Evolutionary conservation across 495 filamentous ascomycete species (phyloP), one percentile per base, ranked within the genome.

Genomic region (Haplographium delicatum): DNA sequence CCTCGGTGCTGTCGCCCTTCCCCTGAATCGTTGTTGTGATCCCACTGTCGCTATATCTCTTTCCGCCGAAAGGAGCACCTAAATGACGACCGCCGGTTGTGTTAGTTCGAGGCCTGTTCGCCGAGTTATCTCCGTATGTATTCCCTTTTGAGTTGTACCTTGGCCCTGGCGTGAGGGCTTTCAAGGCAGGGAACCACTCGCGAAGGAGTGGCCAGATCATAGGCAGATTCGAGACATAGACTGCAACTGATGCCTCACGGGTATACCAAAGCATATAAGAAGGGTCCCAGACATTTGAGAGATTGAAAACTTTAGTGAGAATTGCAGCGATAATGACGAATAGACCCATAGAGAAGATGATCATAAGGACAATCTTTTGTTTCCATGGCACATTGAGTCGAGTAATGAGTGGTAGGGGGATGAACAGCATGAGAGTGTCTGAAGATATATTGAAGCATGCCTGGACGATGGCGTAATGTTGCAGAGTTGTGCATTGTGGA

Each of bases 181-280:
- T 33, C 9, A 57, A 35, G 7, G 26, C 4, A 8, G 54, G 54
- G 44, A 57, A 48, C 47, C 47, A 57, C 10, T 57, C 54, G 13
- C 64, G 57, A 30, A 73, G 48, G 24, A 72, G 59, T 2, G 65
- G 64, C 73, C 73, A 76, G 34, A 74, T 64, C 50, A 73, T 57
- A 0, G 73, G 73, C 0, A 77, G 54, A 50, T 74, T 78, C 33
- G 70, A 61, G 6, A 76, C 72, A 50, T 71, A 72, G 13, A 77
- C 60, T 1, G 69, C 68, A 1, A 70, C 65, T 0, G 64, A 63
- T 1, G 71, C 65, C 55, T 78, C 74, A 15, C 71, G 70, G 24
- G 69, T 63, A 54, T 78, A 75, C 72, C 73, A 78, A 5, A 71
- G 57, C 57, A 72, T 70, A 57, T 75, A 78, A n/a, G 55, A 53